phyloP scores from a whole-genome alignment of 805 yeast genomes.

The Monosporozyma aquatica region DNA sequence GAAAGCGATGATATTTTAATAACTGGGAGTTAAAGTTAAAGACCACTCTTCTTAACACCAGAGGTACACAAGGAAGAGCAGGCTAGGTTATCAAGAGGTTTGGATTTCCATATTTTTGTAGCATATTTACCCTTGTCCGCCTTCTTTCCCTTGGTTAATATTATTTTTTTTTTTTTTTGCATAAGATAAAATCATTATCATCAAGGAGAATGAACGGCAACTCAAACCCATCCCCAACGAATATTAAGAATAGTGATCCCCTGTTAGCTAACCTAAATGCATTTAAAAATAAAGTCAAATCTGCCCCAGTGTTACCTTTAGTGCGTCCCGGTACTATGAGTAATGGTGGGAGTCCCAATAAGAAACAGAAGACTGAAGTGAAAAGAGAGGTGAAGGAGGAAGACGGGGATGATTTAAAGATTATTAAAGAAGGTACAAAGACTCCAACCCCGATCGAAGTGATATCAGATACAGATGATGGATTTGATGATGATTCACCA shows the following conservation, averaged over 20 bases:
- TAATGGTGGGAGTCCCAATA: slow-evolving; percentile 9
- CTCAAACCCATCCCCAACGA: neutral
- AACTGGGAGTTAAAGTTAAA: no score
- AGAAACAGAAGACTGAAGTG: slow-evolving; percentile 11
- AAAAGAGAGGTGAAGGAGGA: neutral
- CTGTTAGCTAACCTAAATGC: slow-evolving; percentile 53
- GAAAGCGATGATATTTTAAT: no score
- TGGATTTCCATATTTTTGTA: no score
- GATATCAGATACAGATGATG: slow-evolving; percentile 10
- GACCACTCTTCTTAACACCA: no score
- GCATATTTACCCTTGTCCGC: no score
- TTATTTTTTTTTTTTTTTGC: neutral
- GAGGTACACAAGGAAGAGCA: neutral
- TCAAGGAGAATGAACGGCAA: neutral
- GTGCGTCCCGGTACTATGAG: slow-evolving; percentile 15
- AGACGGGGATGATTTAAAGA: slow-evolving; percentile 15
- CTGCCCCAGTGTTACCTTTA: slow-evolving; percentile 45
- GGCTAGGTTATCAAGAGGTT: no score
- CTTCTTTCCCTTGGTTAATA: no score
- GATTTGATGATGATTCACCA: slow-evolving; percentile 18
- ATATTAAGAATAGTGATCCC: slow-evolving; percentile 27
- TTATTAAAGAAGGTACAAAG: slow-evolving; percentile 4
- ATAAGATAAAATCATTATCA: no score
- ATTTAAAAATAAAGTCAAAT: slow-evolving; percentile 50
- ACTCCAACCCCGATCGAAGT: slow-evolving; percentile 7